These are phyloP conservation scores for Amanita phalloides DNA, from an alignment of 768 basidiomycete genomes.

Conservation along the genomic window DNA sequence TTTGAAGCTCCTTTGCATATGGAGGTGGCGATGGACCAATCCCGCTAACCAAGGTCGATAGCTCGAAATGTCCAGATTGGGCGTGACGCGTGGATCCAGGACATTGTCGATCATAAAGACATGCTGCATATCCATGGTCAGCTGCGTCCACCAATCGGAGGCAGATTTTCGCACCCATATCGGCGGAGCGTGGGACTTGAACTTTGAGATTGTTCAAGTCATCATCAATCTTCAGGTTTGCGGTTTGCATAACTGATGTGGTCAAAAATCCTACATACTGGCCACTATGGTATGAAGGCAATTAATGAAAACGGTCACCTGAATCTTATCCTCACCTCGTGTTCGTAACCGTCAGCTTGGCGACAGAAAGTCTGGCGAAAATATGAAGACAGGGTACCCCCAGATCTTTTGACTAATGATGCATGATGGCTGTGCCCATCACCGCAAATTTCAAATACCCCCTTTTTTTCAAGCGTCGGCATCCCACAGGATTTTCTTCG, in stretches of 20 bases:
- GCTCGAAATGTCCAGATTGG: background rate
- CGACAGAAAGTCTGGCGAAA: background rate
- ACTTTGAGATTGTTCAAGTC: background rate
- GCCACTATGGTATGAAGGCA: background rate
- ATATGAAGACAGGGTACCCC: background rate
- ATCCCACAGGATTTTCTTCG: background rate
- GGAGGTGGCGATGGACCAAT: background rate
- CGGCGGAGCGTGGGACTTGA: background rate
- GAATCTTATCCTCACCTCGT: background rate
- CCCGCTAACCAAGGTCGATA: background rate
- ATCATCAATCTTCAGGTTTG: background rate
- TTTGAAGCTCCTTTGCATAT: background rate
- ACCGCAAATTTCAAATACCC: constrained; percentile 1
- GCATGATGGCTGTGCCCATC: background rate
- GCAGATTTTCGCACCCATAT: background rate
- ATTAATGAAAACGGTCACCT: background rate
- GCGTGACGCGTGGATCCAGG: background rate
- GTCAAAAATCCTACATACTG: background rate
- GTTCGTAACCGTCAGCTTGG: background rate
- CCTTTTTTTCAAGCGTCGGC: background rate
- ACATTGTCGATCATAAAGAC: background rate
- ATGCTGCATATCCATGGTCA: background rate
- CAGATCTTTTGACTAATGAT: background rate
- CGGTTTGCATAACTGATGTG: background rate
- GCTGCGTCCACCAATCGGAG: background rate